phyloP scores from a whole-genome alignment of 352 stramenopile species.

The Elongisporangium senticosum region DNA sequence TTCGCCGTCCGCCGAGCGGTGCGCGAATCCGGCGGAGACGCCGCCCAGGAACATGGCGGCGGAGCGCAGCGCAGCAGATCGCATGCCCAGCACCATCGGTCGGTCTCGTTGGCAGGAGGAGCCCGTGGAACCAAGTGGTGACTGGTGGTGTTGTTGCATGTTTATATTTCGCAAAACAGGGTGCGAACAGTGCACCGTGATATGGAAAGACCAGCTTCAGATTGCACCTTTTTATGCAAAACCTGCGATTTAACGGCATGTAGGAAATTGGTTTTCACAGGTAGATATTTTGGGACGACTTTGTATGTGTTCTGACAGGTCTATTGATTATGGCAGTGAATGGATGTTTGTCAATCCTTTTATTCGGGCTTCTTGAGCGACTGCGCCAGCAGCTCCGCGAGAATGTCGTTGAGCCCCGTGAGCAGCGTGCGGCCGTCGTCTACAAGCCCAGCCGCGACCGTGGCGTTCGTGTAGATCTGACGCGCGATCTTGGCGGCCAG shows the following conservation, averaged over 20 bases:
- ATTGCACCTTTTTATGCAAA: neutral
- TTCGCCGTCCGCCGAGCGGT: conserved; percentile 24
- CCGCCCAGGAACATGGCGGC: conserved; percentile 53
- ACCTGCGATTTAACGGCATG: no score
- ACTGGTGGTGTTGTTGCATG: neutral
- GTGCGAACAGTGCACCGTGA: neutral
- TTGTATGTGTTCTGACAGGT: neutral
- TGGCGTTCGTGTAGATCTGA: conserved; percentile 97
- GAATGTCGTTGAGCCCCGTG: conserved; percentile 94
- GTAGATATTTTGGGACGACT: neutral
- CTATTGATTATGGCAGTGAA: neutral
- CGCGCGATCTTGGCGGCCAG: conserved; percentile 82
- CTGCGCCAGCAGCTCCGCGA: conserved; percentile 81
- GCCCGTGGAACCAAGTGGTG: neutral
- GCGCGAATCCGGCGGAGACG: conserved; percentile 32
- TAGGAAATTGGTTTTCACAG: no score
- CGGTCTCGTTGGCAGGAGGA: conserved; percentile 1
- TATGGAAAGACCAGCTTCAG: neutral
- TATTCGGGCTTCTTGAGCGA: conserved; percentile 54
- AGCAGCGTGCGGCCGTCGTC: conserved; percentile 98
- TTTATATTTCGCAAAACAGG: neutral
- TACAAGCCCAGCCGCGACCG: conserved; percentile 96
- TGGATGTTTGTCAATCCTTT: neutral
- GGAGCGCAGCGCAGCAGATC: conserved; percentile 31
- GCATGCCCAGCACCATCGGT: conserved; percentile 64